Evolutionary conservation across 371 early-diverging fungal genomes (phyloP), one percentile per base, ranked within the genome.

Genomic region (Rhizomucor miehei): DNA sequence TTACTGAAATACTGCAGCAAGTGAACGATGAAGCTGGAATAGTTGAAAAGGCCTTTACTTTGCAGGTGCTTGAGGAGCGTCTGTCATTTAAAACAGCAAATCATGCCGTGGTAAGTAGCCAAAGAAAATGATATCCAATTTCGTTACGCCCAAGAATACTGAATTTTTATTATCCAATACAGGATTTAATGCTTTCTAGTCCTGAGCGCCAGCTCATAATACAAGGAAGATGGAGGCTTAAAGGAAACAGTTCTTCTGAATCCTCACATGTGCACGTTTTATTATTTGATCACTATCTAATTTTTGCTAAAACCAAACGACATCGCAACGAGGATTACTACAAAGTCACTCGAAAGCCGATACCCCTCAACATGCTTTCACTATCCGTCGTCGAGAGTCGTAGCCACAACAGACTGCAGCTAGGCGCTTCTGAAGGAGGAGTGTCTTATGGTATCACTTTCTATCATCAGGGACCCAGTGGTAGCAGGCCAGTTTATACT

Each of bases 11-110:
- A 57, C 73, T 95, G 39, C 69, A 71, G 17, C 81, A 81, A 35
- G 86, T 97, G 61, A 94, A 97, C 65, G 58, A 62, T 24, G 90
- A 91, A 56, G 87, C 92, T 1, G 97, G 97, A 4, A 79, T 82
- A 55, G 84, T 92, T 10, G 90, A 91, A 57, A 94, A 93, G 62
- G 59, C 72, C 2, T 81, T 91, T 57, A 79, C 85, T 44, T 68
- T 97, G 41, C 63, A 67, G 24, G 63, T 56, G 16, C 59, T 77
- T 17, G 57, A 65, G 0, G 58, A 58, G 6, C 58, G 63, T 11
- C 36, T 73, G 16, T 40, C 62, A 12, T 73, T 62, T 36, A 73
- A 69, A 21, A 49, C 64, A 13, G 47, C 59, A 1, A 51, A 52
- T 5, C 23, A 59, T 52, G 34, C 41, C 55, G 43, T 35, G 39